Conservation (phyloP, 2,329 filamentous ascomycete genomes). For the Capronia coronata region DNA sequence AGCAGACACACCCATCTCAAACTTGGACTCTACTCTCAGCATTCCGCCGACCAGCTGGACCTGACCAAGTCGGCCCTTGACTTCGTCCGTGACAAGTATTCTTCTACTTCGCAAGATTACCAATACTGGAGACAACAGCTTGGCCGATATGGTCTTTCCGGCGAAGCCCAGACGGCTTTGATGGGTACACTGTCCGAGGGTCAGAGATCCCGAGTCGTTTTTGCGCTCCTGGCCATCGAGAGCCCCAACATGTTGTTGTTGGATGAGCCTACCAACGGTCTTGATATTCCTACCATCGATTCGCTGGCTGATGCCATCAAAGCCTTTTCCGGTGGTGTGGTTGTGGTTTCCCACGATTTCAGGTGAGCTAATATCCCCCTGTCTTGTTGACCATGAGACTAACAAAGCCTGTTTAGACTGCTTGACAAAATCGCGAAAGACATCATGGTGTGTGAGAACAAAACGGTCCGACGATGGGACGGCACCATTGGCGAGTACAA, state of each 20-base stretch:
- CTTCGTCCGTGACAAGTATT: slow-evolving; percentile 95
- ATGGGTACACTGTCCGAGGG: slow-evolving; percentile 98
- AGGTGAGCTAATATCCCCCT: slow-evolving; percentile 60
- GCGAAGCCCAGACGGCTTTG: slow-evolving; percentile 89
- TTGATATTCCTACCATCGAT: slow-evolving; percentile 98
- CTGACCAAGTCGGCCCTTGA: slow-evolving; percentile 96
- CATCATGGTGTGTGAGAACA: slow-evolving; percentile 98
- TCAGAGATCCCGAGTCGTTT: slow-evolving; percentile 96
- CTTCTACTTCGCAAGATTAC: slow-evolving; percentile 84
- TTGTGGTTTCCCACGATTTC: slow-evolving; percentile 98
- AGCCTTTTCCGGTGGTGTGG: slow-evolving; percentile 89
- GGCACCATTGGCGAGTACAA: slow-evolving; percentile 92
- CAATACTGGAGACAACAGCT: slow-evolving; percentile 99
- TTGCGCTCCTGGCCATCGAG: slow-evolving; percentile 91
- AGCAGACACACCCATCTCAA: slow-evolving; percentile 96
- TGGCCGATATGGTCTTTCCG: slow-evolving; percentile 84
- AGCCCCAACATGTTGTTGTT: slow-evolving; percentile 94
- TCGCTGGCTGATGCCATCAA: slow-evolving; percentile 96
- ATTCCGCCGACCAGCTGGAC: slow-evolving; percentile 96
- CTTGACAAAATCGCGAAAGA: slow-evolving; percentile 99
- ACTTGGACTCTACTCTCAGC: slow-evolving; percentile 95
- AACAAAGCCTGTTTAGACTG: slow-evolving; percentile 51
- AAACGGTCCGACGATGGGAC: slow-evolving; percentile 83
- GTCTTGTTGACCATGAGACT: slow-evolving; percentile 16
- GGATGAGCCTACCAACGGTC: slow-evolving; percentile 98